Evolutionary conservation across 371 early-diverging fungal genomes (phyloP).

Genomic region (Enterocytospora artemiae): DNA sequence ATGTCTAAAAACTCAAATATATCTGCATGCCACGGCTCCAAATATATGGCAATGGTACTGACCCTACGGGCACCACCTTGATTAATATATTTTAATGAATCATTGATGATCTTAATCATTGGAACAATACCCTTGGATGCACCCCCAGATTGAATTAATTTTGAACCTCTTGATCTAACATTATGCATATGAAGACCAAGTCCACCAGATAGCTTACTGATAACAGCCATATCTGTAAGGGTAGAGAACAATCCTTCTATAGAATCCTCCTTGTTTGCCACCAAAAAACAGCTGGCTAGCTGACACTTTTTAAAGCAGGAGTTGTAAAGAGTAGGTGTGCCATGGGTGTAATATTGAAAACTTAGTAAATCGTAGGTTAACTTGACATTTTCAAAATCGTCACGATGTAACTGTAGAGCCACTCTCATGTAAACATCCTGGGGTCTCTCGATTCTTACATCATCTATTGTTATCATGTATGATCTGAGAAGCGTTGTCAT

Average conservation of each 20-base stretch:
- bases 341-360: constrained; percentile 85
- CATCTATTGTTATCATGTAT: constrained; percentile 72
- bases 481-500: constrained; percentile 91
- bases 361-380: constrained; percentile 91
- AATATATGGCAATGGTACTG: constrained; percentile 92
- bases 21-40: constrained; percentile 98
- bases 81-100: constrained; percentile 90
- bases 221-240: constrained; percentile 83
- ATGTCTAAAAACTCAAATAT: constrained; percentile 91
- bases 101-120: constrained; percentile 91
- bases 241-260: constrained; percentile 96
- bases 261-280: constrained; percentile 71
- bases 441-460: constrained; percentile 79
- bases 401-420: constrained; percentile 83
- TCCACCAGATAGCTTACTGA: constrained; percentile 93
- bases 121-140: constrained; percentile 90
- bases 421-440: constrained; percentile 98
- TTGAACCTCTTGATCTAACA: constrained; percentile 75
- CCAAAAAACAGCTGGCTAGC: constrained; percentile 82
- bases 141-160: constrained; percentile 84
- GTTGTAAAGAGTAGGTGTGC: constrained; percentile 93
- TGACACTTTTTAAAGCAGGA: constrained; percentile 88
- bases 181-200: constrained; percentile 89
- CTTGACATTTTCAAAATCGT: constrained; percentile 77
- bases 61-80: constrained; percentile 97